These are phyloP conservation scores for Kodamaea sp. DNA, from an alignment of 1,139 yeast genomes.

Conservation along the genomic window DNA sequence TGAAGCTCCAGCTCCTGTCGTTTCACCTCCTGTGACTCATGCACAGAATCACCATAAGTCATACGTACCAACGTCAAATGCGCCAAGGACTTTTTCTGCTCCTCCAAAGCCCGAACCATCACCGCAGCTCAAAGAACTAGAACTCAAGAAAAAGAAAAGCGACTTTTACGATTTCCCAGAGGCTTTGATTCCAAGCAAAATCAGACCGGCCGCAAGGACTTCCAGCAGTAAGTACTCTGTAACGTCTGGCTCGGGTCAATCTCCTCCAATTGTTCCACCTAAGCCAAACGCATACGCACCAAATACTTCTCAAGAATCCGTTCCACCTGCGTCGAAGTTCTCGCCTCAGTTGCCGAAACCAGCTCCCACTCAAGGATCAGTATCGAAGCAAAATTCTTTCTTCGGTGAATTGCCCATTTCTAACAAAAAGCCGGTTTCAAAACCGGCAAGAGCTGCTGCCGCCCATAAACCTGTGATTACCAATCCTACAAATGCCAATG, in stretches of 20 bases:
- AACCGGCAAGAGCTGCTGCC: conserved; percentile 35
- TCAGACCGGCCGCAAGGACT: conserved; percentile 37
- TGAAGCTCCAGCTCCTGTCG: conserved; percentile 7
- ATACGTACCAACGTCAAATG: neutral
- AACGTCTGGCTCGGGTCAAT: conserved; percentile 9
- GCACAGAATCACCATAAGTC: neutral
- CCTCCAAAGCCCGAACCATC: neutral
- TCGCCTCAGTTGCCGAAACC: neutral
- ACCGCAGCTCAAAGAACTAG: conserved; percentile 12
- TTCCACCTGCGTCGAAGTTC: neutral
- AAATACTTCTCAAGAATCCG: neutral
- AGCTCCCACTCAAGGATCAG: neutral
- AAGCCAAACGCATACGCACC: conserved; percentile 1
- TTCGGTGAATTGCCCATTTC: conserved; percentile 56
- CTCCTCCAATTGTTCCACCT: conserved; percentile 8
- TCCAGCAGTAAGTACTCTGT: conserved; percentile 28
- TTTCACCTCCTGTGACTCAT: neutral
- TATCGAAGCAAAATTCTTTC: conserved; percentile 24
- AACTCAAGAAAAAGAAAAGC: conserved; percentile 54
- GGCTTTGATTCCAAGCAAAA: conserved; percentile 48
- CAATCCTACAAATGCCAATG: conserved; percentile 11
- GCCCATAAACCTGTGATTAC: conserved; percentile 17
- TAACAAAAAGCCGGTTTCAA: conserved; percentile 25
- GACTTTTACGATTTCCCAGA: conserved; percentile 83
- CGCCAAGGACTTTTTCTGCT: neutral